These are phyloP conservation scores for Afroboletus lepidellus DNA, from an alignment of 1,284 basidiomycete genomes.

Conservation along the genomic window DNA sequence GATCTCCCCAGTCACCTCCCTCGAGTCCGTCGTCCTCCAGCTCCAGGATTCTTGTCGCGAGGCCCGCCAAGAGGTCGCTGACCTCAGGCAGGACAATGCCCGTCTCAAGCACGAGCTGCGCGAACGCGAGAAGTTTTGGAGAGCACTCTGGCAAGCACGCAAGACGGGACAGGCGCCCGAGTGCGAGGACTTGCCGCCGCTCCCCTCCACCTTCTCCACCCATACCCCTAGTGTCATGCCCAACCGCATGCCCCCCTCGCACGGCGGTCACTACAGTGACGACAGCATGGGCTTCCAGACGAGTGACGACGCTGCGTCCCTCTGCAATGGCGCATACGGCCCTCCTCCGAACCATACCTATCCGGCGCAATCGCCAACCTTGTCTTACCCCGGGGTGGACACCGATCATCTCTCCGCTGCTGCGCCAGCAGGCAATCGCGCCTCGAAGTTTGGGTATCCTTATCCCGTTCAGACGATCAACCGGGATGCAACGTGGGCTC, in stretches of 20 bases:
- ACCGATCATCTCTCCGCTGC: conserved; percentile 40
- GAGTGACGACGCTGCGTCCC: conserved; percentile 42
- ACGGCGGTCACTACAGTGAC: conserved; percentile 40
- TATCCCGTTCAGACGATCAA: conserved; percentile 50
- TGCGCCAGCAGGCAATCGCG: conserved; percentile 38
- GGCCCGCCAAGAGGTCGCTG: conserved; percentile 53
- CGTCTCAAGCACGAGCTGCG: conserved; percentile 61
- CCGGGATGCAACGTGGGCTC: conserved; percentile 55
- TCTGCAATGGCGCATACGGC: conserved; percentile 46
- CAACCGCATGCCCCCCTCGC: conserved; percentile 29
- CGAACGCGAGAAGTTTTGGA: conserved; percentile 72
- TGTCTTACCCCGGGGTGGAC: conserved; percentile 44
- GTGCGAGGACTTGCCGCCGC: conserved; percentile 55
- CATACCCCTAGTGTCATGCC: conserved; percentile 23
- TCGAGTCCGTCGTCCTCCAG: conserved; percentile 77
- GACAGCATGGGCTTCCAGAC: conserved; percentile 44
- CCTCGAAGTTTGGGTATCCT: conserved; percentile 54
- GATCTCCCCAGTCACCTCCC: conserved; percentile 55
- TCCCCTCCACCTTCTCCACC: conserved; percentile 42
- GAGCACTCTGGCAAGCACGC: conserved; percentile 59
- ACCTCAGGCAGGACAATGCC: conserved; percentile 61
- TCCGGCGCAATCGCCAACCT: conserved; percentile 46
- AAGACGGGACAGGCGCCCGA: conserved; percentile 54
- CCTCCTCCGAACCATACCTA: conserved; percentile 40
- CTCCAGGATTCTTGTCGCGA: conserved; percentile 78